phyloP scores from a whole-genome alignment of 2,329 filamentous ascomycete species.

The Trichoderma polysporum region DNA sequence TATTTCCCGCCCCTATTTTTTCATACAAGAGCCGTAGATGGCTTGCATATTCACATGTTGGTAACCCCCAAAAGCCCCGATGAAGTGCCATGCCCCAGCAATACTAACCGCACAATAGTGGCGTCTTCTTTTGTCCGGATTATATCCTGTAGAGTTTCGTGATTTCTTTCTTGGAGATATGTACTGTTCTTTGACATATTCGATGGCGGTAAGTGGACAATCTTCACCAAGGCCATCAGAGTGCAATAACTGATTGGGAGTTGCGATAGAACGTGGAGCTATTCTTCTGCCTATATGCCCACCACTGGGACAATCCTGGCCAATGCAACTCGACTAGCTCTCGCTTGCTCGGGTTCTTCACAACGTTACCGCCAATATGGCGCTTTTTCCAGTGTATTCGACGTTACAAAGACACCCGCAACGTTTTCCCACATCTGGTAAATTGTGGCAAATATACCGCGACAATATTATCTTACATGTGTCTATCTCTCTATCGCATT shows the following conservation, averaged over 20 bases:
- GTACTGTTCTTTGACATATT: slow-evolving; percentile 93
- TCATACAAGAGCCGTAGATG: slow-evolving; percentile 77
- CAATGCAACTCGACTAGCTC: slow-evolving; percentile 87
- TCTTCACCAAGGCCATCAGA: not conserved
- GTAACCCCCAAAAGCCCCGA: not conserved
- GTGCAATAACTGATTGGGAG: not conserved
- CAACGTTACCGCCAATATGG: slow-evolving; percentile 81
- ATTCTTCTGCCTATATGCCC: slow-evolving; percentile 92
- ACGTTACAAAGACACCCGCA: slow-evolving; percentile 82
- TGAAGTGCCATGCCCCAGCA: not conserved
- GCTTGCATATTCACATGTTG: slow-evolving; percentile 85
- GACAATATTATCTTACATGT: slow-evolving; percentile 77
- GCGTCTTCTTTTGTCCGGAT: slow-evolving; percentile 77
- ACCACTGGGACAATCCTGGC: slow-evolving; percentile 67
- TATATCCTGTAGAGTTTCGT: slow-evolving; percentile 93
- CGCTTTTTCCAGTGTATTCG: slow-evolving; percentile 86
- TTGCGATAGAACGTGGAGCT: slow-evolving; percentile 73
- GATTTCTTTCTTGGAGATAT: slow-evolving; percentile 98
- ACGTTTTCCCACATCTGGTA: slow-evolving; percentile 86
- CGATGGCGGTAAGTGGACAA: slow-evolving; percentile 68
- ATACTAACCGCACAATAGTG: slow-evolving; percentile 54
- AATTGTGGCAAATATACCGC: slow-evolving; percentile 91
- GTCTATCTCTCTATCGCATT: slow-evolving; percentile 81
- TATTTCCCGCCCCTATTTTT: slow-evolving; percentile 72
- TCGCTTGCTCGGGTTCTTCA: slow-evolving; percentile 80